phyloP scores from a whole-genome alignment of 257 asterid species.

The Nicotiana undulata region DNA sequence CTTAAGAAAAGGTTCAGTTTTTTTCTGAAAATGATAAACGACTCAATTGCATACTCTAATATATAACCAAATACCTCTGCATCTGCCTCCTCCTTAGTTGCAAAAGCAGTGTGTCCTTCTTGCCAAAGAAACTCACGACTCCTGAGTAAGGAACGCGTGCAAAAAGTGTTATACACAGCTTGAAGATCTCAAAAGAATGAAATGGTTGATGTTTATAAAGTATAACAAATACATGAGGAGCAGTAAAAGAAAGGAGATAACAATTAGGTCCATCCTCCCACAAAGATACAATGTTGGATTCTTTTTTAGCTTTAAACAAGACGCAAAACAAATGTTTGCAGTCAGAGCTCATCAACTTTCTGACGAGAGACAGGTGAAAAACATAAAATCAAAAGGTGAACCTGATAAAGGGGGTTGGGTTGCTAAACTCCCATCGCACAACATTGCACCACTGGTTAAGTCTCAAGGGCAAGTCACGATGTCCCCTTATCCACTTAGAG shows the following conservation, averaged over 20 bases:
- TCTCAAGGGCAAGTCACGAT: conserved; percentile 92
- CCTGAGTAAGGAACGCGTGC: conserved; percentile 32
- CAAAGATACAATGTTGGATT: not conserved
- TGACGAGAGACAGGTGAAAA: not conserved
- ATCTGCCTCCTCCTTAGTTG: conserved; percentile 92
- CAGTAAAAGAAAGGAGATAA: not conserved
- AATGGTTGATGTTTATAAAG: not conserved
- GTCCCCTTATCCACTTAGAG: conserved; percentile 98
- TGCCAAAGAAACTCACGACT: conserved; percentile 99
- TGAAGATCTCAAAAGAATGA: not conserved
- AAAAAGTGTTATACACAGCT: not conserved
- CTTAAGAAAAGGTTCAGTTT: not conserved
- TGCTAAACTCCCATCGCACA: conserved; percentile 99
- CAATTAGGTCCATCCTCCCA: not conserved
- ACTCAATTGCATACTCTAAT: conserved; percentile 2
- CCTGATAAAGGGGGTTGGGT: conserved; percentile 99
- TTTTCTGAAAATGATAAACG: not conserved
- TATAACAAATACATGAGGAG: not conserved
- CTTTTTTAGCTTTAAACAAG: not conserved
- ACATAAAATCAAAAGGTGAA: conserved; percentile 12
- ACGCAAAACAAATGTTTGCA: not conserved
- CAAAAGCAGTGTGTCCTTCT: conserved; percentile 99
- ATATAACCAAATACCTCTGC: conserved; percentile 49
- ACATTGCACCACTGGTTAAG: conserved; percentile 99
- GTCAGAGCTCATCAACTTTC: not conserved